A percentile compares a stretch with the other conserved stretches of the same genome.
Conservation (phyloP, 192 early-diverging fungal genomes). For the Dissophora ornata region DNA sequence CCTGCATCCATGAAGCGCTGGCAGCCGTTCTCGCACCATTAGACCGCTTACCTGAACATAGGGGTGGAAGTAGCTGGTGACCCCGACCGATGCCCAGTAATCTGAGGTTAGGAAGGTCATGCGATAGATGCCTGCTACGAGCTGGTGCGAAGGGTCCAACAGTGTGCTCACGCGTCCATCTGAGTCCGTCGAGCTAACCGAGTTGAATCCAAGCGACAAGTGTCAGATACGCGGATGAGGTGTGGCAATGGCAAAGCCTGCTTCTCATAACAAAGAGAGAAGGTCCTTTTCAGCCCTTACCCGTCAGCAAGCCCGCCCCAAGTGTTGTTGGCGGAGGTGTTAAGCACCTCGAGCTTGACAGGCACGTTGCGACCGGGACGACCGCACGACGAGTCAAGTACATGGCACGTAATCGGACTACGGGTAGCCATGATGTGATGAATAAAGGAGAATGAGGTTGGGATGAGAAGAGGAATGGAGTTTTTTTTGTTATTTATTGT, state of each 20-base stretch:
- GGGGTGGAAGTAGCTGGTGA: slow-evolving; percentile 82
- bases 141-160: slow-evolving; percentile 65
- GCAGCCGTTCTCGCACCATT: too few species aligned
- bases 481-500: too few species aligned
- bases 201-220: neutral
- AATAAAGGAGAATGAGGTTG: too few species aligned
- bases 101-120: slow-evolving; percentile 81
- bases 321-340: slow-evolving; percentile 50
- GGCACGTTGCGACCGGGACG: slow-evolving; percentile 76
- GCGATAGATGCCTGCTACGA: slow-evolving; percentile 78
- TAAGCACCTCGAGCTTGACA: slow-evolving; percentile 71
- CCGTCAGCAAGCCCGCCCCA: slow-evolving; percentile 50
- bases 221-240: neutral
- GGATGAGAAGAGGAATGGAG: too few species aligned
- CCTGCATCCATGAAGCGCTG: too few species aligned
- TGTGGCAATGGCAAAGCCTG: neutral
- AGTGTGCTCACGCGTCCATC: slow-evolving; percentile 82
- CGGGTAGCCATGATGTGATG: slow-evolving; percentile 49
- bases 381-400: slow-evolving; percentile 86
- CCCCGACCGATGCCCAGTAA: slow-evolving; percentile 70
- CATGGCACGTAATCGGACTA: slow-evolving; percentile 89
- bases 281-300: slow-evolving; percentile 9
- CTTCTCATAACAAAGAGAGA: neutral
- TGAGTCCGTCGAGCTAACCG: slow-evolving; percentile 65
- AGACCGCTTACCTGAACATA: slow-evolving; percentile 80